Evolutionary conservation across 257 asterid genomes (phyloP).

Genomic region (Solanum gandarillasii): DNA sequence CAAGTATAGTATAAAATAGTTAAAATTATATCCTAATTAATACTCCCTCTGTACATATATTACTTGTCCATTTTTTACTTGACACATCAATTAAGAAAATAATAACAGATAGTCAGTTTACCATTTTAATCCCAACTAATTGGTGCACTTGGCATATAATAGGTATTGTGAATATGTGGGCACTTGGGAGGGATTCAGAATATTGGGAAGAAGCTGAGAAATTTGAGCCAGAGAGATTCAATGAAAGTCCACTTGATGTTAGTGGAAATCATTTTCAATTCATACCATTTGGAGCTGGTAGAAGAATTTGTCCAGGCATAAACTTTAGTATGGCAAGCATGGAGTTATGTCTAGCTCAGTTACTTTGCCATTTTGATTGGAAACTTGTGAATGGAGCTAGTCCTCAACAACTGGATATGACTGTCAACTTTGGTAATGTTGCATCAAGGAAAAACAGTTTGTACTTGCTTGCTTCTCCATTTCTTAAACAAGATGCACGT

Average conservation of each 20-base stretch:
- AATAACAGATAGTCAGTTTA: too few relatives aligned
- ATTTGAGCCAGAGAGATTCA: conserved; percentile 16
- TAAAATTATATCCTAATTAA: too few relatives aligned
- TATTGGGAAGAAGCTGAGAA: conserved; percentile 8
- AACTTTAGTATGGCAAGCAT: conserved; percentile 9
- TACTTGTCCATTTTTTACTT: too few relatives aligned
- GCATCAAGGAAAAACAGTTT: background rate
- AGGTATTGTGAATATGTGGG: conserved; percentile 10
- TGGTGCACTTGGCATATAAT: too few relatives aligned
- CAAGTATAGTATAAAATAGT: too few relatives aligned
- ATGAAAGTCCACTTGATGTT: background rate
- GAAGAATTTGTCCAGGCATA: conserved; percentile 23
- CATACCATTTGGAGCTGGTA: conserved; percentile 28
- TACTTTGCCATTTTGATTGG: conserved; percentile 16
- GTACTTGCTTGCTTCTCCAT: background rate
- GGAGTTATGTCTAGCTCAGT: conserved; percentile 14
- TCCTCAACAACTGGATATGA: conserved; percentile 14
- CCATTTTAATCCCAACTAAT: too few relatives aligned
- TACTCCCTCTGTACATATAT: too few relatives aligned
- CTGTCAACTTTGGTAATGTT: background rate
- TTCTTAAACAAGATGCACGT: background rate
- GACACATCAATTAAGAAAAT: too few relatives aligned
- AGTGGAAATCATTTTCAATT: conserved; percentile 15
- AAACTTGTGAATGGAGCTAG: background rate
- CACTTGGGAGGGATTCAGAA: conserved; percentile 7